Evolutionary conservation across 2,329 filamentous ascomycete species (phyloP).

Genomic region (Ustulina deusta): DNA sequence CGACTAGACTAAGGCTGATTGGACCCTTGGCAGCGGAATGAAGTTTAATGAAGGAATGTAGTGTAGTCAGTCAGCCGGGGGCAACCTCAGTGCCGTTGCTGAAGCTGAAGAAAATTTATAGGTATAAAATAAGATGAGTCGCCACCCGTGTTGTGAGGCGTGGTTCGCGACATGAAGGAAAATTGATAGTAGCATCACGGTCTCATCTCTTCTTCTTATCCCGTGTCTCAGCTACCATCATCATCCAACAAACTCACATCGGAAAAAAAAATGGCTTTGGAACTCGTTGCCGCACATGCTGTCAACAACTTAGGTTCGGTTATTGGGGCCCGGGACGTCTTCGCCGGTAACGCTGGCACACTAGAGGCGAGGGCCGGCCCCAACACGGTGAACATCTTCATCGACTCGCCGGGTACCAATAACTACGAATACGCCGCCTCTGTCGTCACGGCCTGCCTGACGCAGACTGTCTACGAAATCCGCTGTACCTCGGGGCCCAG

Average conservation of each 20-base stretch:
- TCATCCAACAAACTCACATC: neutral
- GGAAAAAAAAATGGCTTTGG: slow-evolving; percentile 28
- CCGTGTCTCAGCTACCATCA: neutral
- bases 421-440: slow-evolving; percentile 34
- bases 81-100: neutral
- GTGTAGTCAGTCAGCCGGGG: slow-evolving; percentile 17
- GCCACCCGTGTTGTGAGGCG: neutral
- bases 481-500: slow-evolving; percentile 26
- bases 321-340: slow-evolving; percentile 19
- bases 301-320: slow-evolving; percentile 12
- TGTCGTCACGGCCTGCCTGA: slow-evolving; percentile 29
- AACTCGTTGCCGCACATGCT: slow-evolving; percentile 31
- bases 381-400: slow-evolving; percentile 28
- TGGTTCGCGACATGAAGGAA: neutral
- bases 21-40: neutral
- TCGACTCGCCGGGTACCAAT: slow-evolving; percentile 11
- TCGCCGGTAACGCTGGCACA: neutral
- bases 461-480: slow-evolving; percentile 26
- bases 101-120: neutral
- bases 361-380: slow-evolving; percentile 13
- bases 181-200: neutral
- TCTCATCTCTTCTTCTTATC: neutral
- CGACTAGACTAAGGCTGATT: slow-evolving; percentile 7
- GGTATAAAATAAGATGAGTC: slow-evolving; percentile 30
- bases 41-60: slow-evolving; percentile 19